Evolutionary conservation across 2,329 filamentous ascomycete species (phyloP).

Genomic region (Pezicula carpinea): DNA sequence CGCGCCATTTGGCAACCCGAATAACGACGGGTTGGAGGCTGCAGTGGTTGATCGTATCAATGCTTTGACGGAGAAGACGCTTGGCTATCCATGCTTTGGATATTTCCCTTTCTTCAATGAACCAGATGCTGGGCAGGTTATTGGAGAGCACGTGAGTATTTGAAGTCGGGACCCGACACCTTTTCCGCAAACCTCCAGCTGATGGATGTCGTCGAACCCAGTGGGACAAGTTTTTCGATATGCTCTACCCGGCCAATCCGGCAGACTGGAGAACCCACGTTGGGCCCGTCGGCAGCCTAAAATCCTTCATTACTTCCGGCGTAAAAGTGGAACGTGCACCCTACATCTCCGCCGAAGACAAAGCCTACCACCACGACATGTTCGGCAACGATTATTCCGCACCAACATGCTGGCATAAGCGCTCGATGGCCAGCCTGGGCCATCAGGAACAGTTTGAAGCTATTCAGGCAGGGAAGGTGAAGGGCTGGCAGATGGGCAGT

Average conservation of each 20-base stretch:
- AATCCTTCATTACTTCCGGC: constrained; percentile 5
- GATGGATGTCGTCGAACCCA: not conserved
- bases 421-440: constrained; percentile 8
- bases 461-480: constrained; percentile 8
- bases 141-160: constrained; percentile 14
- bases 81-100: constrained; percentile 16
- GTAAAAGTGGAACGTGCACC: constrained; percentile 1
- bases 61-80: constrained; percentile 2
- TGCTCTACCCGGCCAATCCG: constrained; percentile 7
- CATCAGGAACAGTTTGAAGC: constrained; percentile 9
- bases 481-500: constrained; percentile 4
- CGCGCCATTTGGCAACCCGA: constrained; percentile 10
- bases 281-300: constrained; percentile 7
- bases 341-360: constrained; percentile 6
- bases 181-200: too few relatives aligned
- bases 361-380: constrained; percentile 5
- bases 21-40: constrained; percentile 3
- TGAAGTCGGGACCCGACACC: too few relatives aligned
- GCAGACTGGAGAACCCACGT: constrained; percentile 7
- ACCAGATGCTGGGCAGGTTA: constrained; percentile 5
- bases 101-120: constrained; percentile 16
- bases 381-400: constrained; percentile 11
- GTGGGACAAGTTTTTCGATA: constrained; percentile 14
- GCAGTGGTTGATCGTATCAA: constrained; percentile 8
- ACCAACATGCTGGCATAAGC: constrained; percentile 13